Evolutionary conservation across 176 grass and related monocot genomes (phyloP), one percentile per base, ranked within the genome.

Genomic region (Musa schizocarpa): DNA sequence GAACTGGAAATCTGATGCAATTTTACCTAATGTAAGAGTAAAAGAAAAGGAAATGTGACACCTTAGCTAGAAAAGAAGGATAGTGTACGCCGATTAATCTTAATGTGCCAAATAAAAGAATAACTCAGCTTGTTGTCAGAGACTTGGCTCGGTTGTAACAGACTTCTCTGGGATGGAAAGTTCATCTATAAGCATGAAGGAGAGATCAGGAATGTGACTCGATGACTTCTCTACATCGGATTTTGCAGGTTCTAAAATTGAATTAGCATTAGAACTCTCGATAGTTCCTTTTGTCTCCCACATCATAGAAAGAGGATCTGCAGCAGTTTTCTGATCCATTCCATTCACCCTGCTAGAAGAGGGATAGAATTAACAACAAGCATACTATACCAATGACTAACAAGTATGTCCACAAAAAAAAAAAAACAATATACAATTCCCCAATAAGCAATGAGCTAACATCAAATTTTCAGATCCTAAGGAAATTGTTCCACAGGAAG

Each of bases 121-220:
- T 21, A n/a, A 48, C 48, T 50, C 19, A 20, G 68, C 11, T 11
- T 70, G 50, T 69, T 70, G 14, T 1, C n/a, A 7, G 14, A 19
- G 9, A n/a, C 16, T 61, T 61, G 16, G 17, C 57, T 61, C 57
- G 8, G 57, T 8, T 61, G 57, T 43, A 43, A 43, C 34, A 14
- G 20, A 19, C 68, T 70, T 52, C 43, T n/a, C 16, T 52, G 68
- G 68, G 43, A 70, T 51, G 50, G 68, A 70, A 22, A 70, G 68
- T 50, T 70, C 68, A 51, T 70, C 68, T 0, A 10, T 17, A 51
- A 70, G 68, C 68, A 70, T 70, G 43, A 70, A 70, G 1, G 68
- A 70, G 48, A 70, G 68, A 70, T 70, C 34, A 51, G 25, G 72
- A 11, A 74, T 71, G 17, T 52, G 52, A 4, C 23, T 57, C 1